Base-by-base conservation (phyloP, 2,329 filamentous ascomycete species). In the Sporothrix humicola region DNA sequence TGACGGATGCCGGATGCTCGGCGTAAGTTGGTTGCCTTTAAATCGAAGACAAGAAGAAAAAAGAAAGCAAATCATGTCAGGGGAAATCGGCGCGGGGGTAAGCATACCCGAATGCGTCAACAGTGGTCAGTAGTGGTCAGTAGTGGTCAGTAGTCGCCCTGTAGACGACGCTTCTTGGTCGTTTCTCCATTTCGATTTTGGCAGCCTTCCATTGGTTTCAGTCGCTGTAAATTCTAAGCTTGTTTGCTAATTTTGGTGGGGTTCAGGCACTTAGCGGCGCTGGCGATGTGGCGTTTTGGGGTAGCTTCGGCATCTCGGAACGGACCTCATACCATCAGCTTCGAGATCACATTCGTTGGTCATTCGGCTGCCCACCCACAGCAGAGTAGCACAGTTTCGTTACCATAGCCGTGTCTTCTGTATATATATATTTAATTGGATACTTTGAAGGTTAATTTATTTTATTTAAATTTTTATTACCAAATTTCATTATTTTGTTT, bases 1-100 rank as follows among this genome's bases (percentile, higher is more conserved):
- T 17, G 7, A 61, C 58, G 58, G 58, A 61, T 61, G 58, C 44
- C 58, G 58, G 58, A 61, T 61, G 58, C 58, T 61, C 58, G 58
- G 58, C 58, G 58, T 54, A 9, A 20, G n/a, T n/a, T n/a, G n/a
- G n/a, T n/a, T n/a, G n/a, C n/a, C n/a, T n/a, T n/a, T n/a, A n/a
- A n/a, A n/a, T n/a, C n/a, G n/a, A n/a, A n/a, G n/a, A n/a, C 4
- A 37, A 20, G 58, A 44, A 17, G 15, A 26, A 42, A 42, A 42
- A 61, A 0, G 13, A 61, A 17, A 8, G 42, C 12, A n/a, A 59
- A 59, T 17, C 15, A 59, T 13, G 31, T 2, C 1, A 58, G 23
- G 3, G 20, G 31, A 44, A 20, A 20, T n/a, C 13, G n/a, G 4
- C 31, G 58, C 31, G 58, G 58, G 58, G 58, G 17, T 61, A 61